Evolutionary conservation across 805 yeast genomes (phyloP).

Genomic region (Clavispora asparagi): DNA sequence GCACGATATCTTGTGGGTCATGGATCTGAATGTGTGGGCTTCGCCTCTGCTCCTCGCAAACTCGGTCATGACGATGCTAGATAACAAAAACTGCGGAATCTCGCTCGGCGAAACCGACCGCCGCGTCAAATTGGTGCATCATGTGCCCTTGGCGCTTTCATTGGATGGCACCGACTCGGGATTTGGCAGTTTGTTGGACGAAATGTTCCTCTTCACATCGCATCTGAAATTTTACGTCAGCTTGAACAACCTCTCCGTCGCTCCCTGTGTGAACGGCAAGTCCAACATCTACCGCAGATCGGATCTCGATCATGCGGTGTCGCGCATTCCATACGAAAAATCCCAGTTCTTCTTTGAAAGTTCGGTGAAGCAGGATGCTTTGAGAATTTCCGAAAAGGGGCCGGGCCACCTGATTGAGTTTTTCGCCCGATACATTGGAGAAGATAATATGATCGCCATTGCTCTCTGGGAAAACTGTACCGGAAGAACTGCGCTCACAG

Average conservation of each 20-base stretch:
- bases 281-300: slow-evolving; percentile 71
- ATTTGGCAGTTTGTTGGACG: slow-evolving; percentile 47
- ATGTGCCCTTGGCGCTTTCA: slow-evolving; percentile 62
- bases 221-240: slow-evolving; percentile 83
- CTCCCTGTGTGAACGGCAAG: slow-evolving; percentile 91
- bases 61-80: slow-evolving; percentile 49
- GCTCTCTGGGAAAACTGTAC: slow-evolving; percentile 67
- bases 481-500: slow-evolving; percentile 72
- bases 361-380: slow-evolving; percentile 27
- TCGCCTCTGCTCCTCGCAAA: slow-evolving; percentile 57
- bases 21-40: slow-evolving; percentile 84
- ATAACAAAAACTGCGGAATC: slow-evolving; percentile 50
- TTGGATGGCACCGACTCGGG: slow-evolving; percentile 7
- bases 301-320: slow-evolving; percentile 56
- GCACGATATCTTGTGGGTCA: slow-evolving; percentile 74
- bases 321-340: slow-evolving; percentile 23
- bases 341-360: slow-evolving; percentile 29
- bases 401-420: slow-evolving; percentile 53
- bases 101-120: slow-evolving; percentile 20
- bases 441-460: slow-evolving; percentile 88
- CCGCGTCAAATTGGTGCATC: slow-evolving; percentile 69
- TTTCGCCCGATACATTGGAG: slow-evolving; percentile 81
- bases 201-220: slow-evolving; percentile 77
- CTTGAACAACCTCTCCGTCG: slow-evolving; percentile 65
- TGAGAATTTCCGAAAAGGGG: slow-evolving; percentile 21